Conservation (phyloP, 1,284 basidiomycete species). For the Termitomyces sp. region DNA sequence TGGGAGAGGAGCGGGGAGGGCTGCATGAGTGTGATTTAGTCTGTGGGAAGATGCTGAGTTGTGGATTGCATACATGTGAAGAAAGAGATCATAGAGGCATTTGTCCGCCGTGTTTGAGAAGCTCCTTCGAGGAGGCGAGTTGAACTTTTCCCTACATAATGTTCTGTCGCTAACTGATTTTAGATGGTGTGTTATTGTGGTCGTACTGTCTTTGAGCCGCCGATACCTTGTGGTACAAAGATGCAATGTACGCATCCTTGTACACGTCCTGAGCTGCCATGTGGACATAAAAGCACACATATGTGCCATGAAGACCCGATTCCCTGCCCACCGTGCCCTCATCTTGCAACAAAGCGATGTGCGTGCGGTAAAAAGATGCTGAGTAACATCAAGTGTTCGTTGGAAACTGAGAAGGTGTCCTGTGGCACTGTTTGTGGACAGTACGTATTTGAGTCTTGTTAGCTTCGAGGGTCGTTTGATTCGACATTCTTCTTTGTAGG, state of each 20-base stretch:
- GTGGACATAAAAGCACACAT: conserved; percentile 79
- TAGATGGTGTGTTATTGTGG: conserved; percentile 80
- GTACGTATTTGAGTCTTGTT: conserved; percentile 29
- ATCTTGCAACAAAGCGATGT: conserved; percentile 73
- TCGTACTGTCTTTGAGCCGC: conserved; percentile 45
- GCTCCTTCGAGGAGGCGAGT: conserved; percentile 83
- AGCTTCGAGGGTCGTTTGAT: neutral
- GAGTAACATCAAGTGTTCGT: conserved; percentile 70
- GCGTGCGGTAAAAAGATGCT: conserved; percentile 84
- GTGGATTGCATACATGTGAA: conserved; percentile 75
- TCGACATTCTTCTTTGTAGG: conserved; percentile 26
- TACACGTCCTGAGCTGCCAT: conserved; percentile 60
- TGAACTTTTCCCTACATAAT: neutral
- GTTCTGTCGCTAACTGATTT: neutral
- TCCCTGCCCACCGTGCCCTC: conserved; percentile 80
- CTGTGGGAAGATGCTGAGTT: conserved; percentile 68
- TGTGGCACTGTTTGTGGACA: conserved; percentile 81
- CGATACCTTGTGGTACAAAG: conserved; percentile 68
- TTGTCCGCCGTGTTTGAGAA: conserved; percentile 79
- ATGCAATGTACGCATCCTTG: conserved; percentile 80
- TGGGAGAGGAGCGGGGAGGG: conserved; percentile 52
- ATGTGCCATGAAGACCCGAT: conserved; percentile 61
- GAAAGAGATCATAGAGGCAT: conserved; percentile 75
- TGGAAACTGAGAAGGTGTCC: conserved; percentile 66
- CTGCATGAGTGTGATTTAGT: conserved; percentile 78